Evolutionary conservation across 768 basidiomycete species (phyloP).

Genomic region (Hericium coralloides): DNA sequence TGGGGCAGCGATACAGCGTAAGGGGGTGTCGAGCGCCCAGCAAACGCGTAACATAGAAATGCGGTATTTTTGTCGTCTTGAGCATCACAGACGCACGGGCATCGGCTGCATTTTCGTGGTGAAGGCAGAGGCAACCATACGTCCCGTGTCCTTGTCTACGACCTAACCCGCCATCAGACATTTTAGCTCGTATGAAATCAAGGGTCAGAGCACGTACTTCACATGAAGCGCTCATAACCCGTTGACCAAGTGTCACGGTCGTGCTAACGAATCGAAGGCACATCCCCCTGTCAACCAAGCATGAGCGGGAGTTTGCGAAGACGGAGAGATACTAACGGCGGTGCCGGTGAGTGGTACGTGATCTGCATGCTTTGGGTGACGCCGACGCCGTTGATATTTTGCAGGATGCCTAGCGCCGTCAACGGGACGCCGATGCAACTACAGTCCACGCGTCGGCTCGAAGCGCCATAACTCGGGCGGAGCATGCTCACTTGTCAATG

Average conservation of each 20-base stretch:
- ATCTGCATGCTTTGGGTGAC: slow-evolving; percentile 68
- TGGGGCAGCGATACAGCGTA: no score
- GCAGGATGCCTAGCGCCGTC: slow-evolving; percentile 53
- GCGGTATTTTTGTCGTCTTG: no score
- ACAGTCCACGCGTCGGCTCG: background rate
- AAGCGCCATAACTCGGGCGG: background rate
- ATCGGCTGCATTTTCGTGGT: slow-evolving; percentile 51
- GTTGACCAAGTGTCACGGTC: slow-evolving; percentile 56
- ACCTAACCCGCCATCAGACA: slow-evolving; percentile 30
- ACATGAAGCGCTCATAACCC: slow-evolving; percentile 64
- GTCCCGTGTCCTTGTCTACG: slow-evolving; percentile 46
- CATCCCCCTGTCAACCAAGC: slow-evolving; percentile 36
- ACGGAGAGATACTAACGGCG: slow-evolving; percentile 34
- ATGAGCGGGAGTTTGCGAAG: slow-evolving; percentile 1
- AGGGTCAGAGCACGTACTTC: slow-evolving; percentile 36
- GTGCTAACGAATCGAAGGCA: slow-evolving; percentile 51
- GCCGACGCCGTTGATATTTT: slow-evolving; percentile 59
- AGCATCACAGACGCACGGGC: no score
- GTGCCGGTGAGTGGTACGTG: slow-evolving; percentile 60
- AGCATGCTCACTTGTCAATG: slow-evolving; percentile 53
- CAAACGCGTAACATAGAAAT: no score
- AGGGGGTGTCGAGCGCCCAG: no score
- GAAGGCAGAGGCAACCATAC: slow-evolving; percentile 55
- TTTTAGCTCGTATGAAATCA: slow-evolving; percentile 1
- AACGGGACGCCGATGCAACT: slow-evolving; percentile 64